Evolutionary conservation across 495 filamentous ascomycete species (phyloP).

Genomic region (Xylaria longipes): DNA sequence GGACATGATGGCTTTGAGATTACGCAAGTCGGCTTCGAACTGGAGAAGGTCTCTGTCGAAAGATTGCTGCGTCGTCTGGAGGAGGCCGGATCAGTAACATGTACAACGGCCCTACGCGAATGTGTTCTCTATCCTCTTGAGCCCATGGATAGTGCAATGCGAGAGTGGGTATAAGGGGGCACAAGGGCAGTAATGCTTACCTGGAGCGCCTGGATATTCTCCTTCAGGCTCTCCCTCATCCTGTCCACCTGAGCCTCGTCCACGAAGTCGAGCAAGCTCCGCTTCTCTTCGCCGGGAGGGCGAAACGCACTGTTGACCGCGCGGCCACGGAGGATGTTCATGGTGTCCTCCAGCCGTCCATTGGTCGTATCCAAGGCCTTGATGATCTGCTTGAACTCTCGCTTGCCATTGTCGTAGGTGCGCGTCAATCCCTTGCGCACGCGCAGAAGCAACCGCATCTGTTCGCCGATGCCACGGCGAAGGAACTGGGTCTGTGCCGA

Average conservation of each 20-base stretch:
- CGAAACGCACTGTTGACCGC: conserved; percentile 77
- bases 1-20: conserved; percentile 48
- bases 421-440: conserved; percentile 67
- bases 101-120: neutral
- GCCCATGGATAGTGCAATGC: neutral
- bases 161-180: neutral
- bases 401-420: conserved; percentile 53
- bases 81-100: neutral
- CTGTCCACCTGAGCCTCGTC: conserved; percentile 79
- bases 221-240: conserved; percentile 69
- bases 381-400: conserved; percentile 64
- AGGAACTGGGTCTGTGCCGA: conserved; percentile 80
- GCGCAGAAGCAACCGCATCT: conserved; percentile 70
- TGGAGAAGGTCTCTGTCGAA: conserved; percentile 67
- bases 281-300: conserved; percentile 67
- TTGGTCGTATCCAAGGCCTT: conserved; percentile 77
- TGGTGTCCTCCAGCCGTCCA: conserved; percentile 70
- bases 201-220: conserved; percentile 64
- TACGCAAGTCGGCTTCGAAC: conserved; percentile 65
- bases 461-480: conserved; percentile 71
- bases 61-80: conserved; percentile 62
- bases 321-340: conserved; percentile 72
- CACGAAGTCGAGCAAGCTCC: conserved; percentile 86
- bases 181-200: conserved; percentile 36
- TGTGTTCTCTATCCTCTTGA: neutral